phyloP scores from a whole-genome alignment of 345 rosid species.

The Camelina hispida region DNA sequence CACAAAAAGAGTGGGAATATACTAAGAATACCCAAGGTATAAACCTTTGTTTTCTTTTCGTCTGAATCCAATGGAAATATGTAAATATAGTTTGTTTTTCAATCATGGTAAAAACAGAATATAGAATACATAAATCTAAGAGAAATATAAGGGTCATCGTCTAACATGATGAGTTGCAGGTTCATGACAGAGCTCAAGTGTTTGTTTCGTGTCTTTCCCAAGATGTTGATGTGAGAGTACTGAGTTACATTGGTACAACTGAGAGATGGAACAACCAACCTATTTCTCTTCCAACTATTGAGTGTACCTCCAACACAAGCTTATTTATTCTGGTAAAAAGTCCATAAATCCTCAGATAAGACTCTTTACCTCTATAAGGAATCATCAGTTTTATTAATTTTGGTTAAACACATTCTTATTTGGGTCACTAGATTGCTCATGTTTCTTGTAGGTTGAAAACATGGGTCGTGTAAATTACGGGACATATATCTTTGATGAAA shows the following conservation, averaged over 20 bases:
- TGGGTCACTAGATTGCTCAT: no score
- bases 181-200: constrained; percentile 93
- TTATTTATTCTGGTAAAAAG: constrained; percentile 69
- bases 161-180: constrained; percentile 52
- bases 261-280: constrained; percentile 80
- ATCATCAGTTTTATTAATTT: no score
- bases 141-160: not conserved
- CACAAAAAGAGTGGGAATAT: constrained; percentile 52
- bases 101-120: not conserved
- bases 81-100: not conserved
- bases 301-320: constrained; percentile 62
- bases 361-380: not conserved
- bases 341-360: not conserved
- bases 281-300: constrained; percentile 58
- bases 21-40: constrained; percentile 74
- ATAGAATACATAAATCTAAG: not conserved
- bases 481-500: constrained; percentile 70
- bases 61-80: constrained; percentile 9
- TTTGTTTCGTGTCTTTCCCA: constrained; percentile 61
- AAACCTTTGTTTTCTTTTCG: constrained; percentile 14
- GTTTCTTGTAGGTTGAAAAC: constrained; percentile 80
- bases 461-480: constrained; percentile 95
- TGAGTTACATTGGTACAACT: constrained; percentile 57
- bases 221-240: constrained; percentile 47
- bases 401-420: no score